phyloP scores from a whole-genome alignment of 768 basidiomycete genomes.

The Calvatia gigantea region DNA sequence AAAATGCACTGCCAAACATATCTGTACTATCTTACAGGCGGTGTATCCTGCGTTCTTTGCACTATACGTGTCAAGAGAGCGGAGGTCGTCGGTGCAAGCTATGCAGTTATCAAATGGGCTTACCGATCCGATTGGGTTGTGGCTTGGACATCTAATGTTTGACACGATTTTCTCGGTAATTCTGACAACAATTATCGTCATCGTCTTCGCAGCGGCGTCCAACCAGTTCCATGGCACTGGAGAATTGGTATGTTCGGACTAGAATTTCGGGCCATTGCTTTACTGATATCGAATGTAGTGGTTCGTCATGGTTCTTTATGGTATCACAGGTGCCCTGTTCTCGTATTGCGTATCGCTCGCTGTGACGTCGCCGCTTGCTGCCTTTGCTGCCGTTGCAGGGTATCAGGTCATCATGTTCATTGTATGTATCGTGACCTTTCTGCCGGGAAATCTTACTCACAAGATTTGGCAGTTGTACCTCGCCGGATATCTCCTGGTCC shows the following conservation, averaged over 20 bases:
- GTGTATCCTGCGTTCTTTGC: conserved; percentile 83
- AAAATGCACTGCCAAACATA: neutral
- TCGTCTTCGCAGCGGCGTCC: conserved; percentile 54
- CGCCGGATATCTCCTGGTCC: conserved; percentile 62
- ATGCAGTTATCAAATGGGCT: conserved; percentile 83
- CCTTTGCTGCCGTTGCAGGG: conserved; percentile 70
- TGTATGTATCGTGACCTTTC: conserved; percentile 36
- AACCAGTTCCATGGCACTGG: conserved; percentile 70
- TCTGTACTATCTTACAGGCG: too few species aligned
- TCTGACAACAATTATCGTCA: conserved; percentile 59
- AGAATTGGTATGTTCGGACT: conserved; percentile 42
- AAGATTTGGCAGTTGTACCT: conserved; percentile 48
- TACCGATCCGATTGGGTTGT: conserved; percentile 63
- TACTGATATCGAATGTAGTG: conserved; percentile 41
- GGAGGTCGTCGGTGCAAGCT: conserved; percentile 69
- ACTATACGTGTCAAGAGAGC: conserved; percentile 72
- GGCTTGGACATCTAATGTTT: conserved; percentile 78
- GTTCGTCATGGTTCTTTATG: conserved; percentile 67
- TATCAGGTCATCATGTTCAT: conserved; percentile 72
- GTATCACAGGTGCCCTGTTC: conserved; percentile 64
- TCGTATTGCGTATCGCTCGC: conserved; percentile 63
- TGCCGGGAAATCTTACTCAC: neutral
- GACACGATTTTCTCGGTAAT: conserved; percentile 60
- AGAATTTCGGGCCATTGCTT: neutral
- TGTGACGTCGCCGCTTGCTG: conserved; percentile 62